A percentile compares a stretch with the other conserved stretches of the same genome.
Evolutionary conservation across 1,284 basidiomycete genomes (phyloP).

Genomic region (Cystobasidiaceae sp.): DNA sequence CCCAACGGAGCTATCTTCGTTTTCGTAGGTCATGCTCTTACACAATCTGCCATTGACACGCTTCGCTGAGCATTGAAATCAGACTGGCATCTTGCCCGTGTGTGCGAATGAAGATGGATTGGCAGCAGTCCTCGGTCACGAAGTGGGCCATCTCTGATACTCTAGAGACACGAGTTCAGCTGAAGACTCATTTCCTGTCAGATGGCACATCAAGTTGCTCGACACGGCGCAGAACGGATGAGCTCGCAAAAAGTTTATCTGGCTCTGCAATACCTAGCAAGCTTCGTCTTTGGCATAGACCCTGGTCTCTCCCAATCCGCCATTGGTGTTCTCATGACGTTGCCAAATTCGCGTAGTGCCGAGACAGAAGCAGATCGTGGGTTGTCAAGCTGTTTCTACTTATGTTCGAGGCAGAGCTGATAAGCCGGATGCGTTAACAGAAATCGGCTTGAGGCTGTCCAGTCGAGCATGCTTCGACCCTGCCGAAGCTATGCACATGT

Average conservation of each 20-base stretch:
- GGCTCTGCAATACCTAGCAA: constrained; percentile 16
- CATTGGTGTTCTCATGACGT: constrained; percentile 57
- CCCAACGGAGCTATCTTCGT: constrained; percentile 70
- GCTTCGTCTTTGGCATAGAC: constrained; percentile 55
- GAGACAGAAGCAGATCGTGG: constrained; percentile 65
- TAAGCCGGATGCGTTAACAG: neutral
- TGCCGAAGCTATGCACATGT: constrained; percentile 57
- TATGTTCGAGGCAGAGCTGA: neutral
- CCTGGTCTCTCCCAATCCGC: constrained; percentile 51
- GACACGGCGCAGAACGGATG: constrained; percentile 65
- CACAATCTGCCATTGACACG: neutral
- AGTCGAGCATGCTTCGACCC: constrained; percentile 72
- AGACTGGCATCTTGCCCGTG: constrained; percentile 69
- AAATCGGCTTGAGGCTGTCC: constrained; percentile 43
- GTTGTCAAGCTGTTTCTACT: neutral
- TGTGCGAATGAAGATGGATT: constrained; percentile 72
- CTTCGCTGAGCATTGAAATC: constrained; percentile 42
- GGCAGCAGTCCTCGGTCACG: constrained; percentile 80
- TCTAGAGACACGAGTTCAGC: neutral
- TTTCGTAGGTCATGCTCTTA: constrained; percentile 52
- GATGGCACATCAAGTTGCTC: constrained; percentile 69
- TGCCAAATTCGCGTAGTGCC: constrained; percentile 76
- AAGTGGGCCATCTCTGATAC: constrained; percentile 49
- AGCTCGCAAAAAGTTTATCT: constrained; percentile 35
- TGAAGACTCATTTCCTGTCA: constrained; percentile 58